A percentile compares a stretch with the other conserved stretches of the same genome.
Evolutionary conservation across 2,329 filamentous ascomycete species (phyloP).

Genomic region (Xylaria digitata): DNA sequence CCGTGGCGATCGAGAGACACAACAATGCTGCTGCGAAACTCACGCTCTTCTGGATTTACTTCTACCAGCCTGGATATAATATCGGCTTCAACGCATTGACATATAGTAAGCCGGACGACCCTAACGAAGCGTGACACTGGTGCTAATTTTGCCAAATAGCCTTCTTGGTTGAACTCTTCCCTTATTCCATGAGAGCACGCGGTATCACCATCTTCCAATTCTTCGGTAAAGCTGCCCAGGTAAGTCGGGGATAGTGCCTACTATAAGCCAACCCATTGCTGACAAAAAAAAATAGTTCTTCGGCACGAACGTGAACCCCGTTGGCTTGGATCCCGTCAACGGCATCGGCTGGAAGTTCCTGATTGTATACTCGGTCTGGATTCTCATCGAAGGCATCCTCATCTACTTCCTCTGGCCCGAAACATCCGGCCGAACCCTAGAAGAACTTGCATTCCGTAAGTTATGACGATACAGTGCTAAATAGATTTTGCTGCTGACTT

Average conservation of each 20-base stretch:
- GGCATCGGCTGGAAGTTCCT: conserved; percentile 49
- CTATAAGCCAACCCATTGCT: background rate
- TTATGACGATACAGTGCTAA: background rate
- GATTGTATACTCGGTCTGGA: conserved; percentile 49
- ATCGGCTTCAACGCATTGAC: conserved; percentile 71
- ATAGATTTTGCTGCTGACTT: conserved; percentile 25
- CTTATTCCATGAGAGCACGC: conserved; percentile 64
- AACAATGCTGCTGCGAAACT: conserved; percentile 52
- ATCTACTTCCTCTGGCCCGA: conserved; percentile 85
- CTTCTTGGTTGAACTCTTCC: conserved; percentile 66
- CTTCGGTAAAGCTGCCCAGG: conserved; percentile 48
- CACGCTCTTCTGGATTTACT: conserved; percentile 66
- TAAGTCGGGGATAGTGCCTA: conserved; percentile 19
- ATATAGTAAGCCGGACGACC: conserved; percentile 57
- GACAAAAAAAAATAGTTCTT: conserved; percentile 55
- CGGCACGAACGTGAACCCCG: conserved; percentile 51
- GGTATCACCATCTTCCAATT: conserved; percentile 59
- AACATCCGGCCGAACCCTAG: conserved; percentile 78
- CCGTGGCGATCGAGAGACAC: conserved; percentile 46
- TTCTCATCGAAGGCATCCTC: conserved; percentile 51
- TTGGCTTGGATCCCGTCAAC: conserved; percentile 49
- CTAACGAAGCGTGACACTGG: too few species aligned
- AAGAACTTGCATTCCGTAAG: conserved; percentile 62
- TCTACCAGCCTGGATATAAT: conserved; percentile 67
- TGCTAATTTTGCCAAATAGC: conserved; percentile 36